Base-by-base conservation (phyloP, 495 filamentous ascomycete genomes). In the Penicillium herquei region DNA sequence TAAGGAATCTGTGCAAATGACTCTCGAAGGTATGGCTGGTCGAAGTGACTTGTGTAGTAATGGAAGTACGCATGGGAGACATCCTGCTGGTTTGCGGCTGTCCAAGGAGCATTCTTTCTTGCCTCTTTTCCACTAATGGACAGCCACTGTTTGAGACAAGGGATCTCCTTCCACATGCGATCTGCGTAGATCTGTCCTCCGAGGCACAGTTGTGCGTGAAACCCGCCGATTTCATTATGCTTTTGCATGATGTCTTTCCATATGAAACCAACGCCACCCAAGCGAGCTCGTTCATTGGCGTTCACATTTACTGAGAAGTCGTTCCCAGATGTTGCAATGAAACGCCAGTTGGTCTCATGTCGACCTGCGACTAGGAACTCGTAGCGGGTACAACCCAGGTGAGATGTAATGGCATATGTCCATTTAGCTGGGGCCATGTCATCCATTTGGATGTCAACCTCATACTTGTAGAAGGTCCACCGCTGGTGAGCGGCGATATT, bases 201-300 rank as follows among this genome's bases (percentile, higher is more conserved):
- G 2, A 96, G 77, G 18, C 91, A 93, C 7, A 98, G 77, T 63
- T 98, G 94, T 4, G 87, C 84, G 64, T 98, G 94, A 71, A 98
- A 98, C 9, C 94, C 94, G 49, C 91, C 91, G 63, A 90, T 95
- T 61, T 98, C 94, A 39, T 89, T 83, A 69, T 98, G 95, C 78
- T 96, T 98, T 70, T 96, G 92, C 71, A 98, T 83, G 32, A 98
- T 91, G 64, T 98, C 94, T 60, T 96, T 96, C 94, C 94, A 98
- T 94, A 98, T 96, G 66, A 90, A 91, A 0, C 91, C 90, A 7
- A 92, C 80, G 0, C 94, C 94, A 21, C 95, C 95, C 2, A 97
- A 77, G 45, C 87, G 87, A 50, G 85, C 79, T 14, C 92, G 84
- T 66, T 98, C 94, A 63, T 87, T 90, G 49, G 90, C 84, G 59